Base-by-base conservation (phyloP, 2,329 filamentous ascomycete species). In the Elsinoe australis region DNA sequence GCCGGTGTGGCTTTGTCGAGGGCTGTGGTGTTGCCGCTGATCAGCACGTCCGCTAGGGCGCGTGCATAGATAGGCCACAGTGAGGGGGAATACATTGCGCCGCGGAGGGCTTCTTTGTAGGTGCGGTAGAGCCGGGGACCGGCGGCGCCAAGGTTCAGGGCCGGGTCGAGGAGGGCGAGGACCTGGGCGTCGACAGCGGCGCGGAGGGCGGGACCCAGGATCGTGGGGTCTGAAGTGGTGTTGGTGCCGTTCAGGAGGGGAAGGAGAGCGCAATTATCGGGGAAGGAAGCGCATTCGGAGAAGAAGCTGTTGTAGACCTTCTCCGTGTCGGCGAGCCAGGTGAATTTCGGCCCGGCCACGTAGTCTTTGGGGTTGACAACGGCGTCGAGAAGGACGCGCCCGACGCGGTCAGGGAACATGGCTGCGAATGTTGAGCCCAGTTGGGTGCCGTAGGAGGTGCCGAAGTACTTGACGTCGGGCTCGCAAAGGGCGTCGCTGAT, bases 401-500 rank as follows among this genome's bases (percentile, higher is more conserved):
- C 58, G 10, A 69, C 60, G 1, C 62, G 51, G n/a, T 63, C 58
- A 5, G 66, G 67, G 49, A 64, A 68, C 60, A 70, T 63, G 1
- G 64, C 62, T n/a, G 67, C 65, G 41, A 67, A 70, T 1, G 66
- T 67, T 47, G 63, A 58, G 1, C 67, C 67, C 0, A 68, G 60
- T 22, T 69, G 62, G 0, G 71, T 70, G 1, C 73, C 73, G 47
- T 75, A 75, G 4, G 67, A 70, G 48, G 72, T 64, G 3, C 72
- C 72, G 57, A 62, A 67, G 54, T 69, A 72, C 17, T 70, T 62
- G 12, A 74, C 52, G 44, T 58, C 60, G 39, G 64, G 61, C 17
- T 61, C 49, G 10, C 60, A 61, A 49, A 51, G 38, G 51, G 58
- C 52, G 50, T 74, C 71, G 8, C 69, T 60, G 29, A 75, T 65